Conservation (phyloP, 768 basidiomycete species). For the Pulveroboletus sp. region DNA sequence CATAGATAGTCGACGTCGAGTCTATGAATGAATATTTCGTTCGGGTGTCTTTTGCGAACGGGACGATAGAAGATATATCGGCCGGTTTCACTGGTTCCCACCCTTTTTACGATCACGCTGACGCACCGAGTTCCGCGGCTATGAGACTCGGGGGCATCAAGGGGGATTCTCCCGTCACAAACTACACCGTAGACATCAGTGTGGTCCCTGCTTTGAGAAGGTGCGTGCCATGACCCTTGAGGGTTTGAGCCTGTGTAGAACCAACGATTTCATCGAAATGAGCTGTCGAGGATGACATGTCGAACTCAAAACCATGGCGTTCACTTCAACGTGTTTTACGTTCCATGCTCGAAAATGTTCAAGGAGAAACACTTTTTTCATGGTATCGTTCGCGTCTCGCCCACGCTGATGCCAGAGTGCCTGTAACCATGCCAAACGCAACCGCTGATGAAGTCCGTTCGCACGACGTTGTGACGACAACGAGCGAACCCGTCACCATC, state of each 20-base stretch:
- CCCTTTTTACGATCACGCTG: background rate
- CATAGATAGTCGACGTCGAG: background rate
- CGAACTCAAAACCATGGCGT: background rate
- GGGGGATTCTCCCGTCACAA: background rate
- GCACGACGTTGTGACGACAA: slow-evolving; percentile 4
- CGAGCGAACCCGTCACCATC: slow-evolving; percentile 4
- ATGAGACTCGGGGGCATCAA: background rate
- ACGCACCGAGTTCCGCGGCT: background rate
- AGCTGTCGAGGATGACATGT: background rate
- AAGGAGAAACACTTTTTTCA: background rate
- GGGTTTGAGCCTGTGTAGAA: background rate
- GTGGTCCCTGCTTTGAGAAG: background rate
- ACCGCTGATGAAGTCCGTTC: slow-evolving; percentile 4
- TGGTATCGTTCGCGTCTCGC: background rate
- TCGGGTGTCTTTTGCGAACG: slow-evolving; percentile 2
- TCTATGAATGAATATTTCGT: slow-evolving; percentile 10
- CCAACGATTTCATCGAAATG: background rate
- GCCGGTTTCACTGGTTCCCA: slow-evolving; percentile 8
- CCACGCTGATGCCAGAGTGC: background rate
- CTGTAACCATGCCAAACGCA: slow-evolving; percentile 9
- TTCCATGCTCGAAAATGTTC: background rate
- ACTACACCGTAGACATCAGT: background rate
- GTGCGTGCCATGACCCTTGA: background rate
- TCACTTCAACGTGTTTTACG: background rate
- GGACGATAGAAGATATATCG: background rate